Evolutionary conservation across 805 yeast species (phyloP), one percentile per base, ranked within the genome.

Genomic region (Zygosaccharomyces lentus): DNA sequence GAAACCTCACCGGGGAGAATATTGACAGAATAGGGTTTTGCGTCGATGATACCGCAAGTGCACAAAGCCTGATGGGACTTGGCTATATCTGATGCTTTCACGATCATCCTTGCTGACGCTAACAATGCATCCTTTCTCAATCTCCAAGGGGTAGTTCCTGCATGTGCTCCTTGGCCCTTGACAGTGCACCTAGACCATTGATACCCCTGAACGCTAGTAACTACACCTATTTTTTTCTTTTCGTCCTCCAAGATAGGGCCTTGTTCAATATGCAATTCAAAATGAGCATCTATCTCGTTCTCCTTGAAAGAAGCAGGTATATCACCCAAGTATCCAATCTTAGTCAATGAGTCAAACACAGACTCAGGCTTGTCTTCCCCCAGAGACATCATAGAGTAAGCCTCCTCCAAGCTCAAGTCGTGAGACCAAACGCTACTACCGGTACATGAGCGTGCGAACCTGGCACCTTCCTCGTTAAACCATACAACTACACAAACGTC

Each of bases 381-480:
- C 26, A 82, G 73, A 4, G 83, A 80, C 52, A 73, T 62, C 54
- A 80, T 64, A 3, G 65, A 58, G 51, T 81, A 78, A 4, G 78
- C 75, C 4, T 71, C 72, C 44, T 81, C 76, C 45, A 72, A 65
- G 1, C 70, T 53, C 30, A 71, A 58, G 23, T 66, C 61, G 9
- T 76, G 84, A 2, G 86, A 78, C 85, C 85, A 83, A 2, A 81
- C 86, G 10, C 81, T 73, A 4, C 84, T 77, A 2, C 84, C 76
- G 76, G 82, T 81, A 61, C 80, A 73, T 36, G 82, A 72, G 65
- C 76, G 70, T n/a, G 88, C 86, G 57, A 82, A 83, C 41, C 90
- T 65, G 0, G 89, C 88, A 46, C 90, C 90, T 66, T 83, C 90
- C 59, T 83, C 90, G 57, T 83, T 83, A 62, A 81, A 80, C 90